These are phyloP conservation scores for Tritrichomonas musculus DNA, from an alignment of 208 protist genomes.

Conservation along the genomic window DNA sequence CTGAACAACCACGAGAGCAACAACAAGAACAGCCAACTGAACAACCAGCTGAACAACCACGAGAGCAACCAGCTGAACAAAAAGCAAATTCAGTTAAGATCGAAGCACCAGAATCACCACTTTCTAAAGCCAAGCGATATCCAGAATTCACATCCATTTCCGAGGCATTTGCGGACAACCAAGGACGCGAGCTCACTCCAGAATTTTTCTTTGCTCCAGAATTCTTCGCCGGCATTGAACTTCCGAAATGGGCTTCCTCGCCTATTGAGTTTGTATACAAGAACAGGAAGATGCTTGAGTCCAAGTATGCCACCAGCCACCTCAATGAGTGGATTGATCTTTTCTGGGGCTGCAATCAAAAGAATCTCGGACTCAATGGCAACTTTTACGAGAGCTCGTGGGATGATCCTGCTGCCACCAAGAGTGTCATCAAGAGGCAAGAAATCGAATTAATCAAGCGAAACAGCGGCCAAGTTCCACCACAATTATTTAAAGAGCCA, in stretches of 20 bases:
- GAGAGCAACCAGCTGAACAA: no score
- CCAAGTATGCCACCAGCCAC: not conserved
- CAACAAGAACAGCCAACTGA: no score
- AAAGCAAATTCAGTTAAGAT: no score
- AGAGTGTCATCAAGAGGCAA: no score
- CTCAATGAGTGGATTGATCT: conserved; percentile 26
- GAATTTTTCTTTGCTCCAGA: not conserved
- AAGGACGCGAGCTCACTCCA: not conserved
- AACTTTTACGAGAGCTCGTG: not conserved
- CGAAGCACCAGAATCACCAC: no score
- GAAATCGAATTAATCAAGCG: not conserved
- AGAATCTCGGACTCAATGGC: not conserved
- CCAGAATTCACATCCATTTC: no score
- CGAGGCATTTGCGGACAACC: no score
- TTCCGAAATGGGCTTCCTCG: not conserved
- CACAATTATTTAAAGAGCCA: not conserved
- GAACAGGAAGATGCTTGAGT: not conserved
- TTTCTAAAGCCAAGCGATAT: no score
- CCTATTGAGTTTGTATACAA: not conserved
- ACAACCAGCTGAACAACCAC: no score
- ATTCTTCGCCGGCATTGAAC: not conserved
- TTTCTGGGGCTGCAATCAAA: not conserved
- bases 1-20: no score
- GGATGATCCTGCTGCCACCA: not conserved
- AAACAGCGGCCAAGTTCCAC: not conserved